These are phyloP conservation scores for Xylaria digitata DNA, from an alignment of 2,329 filamentous ascomycete species.

Conservation along the genomic window DNA sequence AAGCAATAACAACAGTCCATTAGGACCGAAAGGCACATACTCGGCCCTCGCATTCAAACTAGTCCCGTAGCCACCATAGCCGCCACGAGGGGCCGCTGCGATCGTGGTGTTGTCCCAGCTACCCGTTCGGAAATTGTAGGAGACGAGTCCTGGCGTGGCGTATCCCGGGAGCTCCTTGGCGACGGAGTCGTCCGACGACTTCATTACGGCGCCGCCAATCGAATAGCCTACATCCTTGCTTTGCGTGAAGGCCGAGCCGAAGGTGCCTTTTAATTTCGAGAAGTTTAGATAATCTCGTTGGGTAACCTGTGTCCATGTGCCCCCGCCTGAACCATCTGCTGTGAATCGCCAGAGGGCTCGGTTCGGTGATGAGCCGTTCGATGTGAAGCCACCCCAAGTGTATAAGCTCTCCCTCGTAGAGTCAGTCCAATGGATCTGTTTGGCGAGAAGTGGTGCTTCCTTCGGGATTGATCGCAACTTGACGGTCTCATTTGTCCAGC, in stretches of 20 bases:
- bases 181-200: slow-evolving; percentile 44
- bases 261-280: slow-evolving; percentile 51
- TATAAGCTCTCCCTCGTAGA: slow-evolving; percentile 48
- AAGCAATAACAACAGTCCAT: slow-evolving; percentile 51
- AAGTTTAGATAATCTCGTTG: slow-evolving; percentile 50
- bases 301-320: slow-evolving; percentile 48
- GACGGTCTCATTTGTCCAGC: slow-evolving; percentile 53
- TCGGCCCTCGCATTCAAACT: slow-evolving; percentile 49
- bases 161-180: slow-evolving; percentile 42
- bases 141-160: slow-evolving; percentile 48
- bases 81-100: slow-evolving; percentile 43
- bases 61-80: slow-evolving; percentile 45
- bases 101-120: slow-evolving; percentile 50
- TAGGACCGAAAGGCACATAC: slow-evolving; percentile 50
- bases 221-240: slow-evolving; percentile 47
- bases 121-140: slow-evolving; percentile 49
- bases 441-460: slow-evolving; percentile 47
- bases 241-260: slow-evolving; percentile 47
- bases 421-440: slow-evolving; percentile 52
- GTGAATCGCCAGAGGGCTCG: slow-evolving; percentile 51
- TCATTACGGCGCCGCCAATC: slow-evolving; percentile 48
- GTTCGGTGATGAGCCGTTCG: slow-evolving; percentile 39
- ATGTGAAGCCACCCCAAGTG: slow-evolving; percentile 51
- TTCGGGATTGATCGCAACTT: slow-evolving; percentile 48
- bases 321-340: slow-evolving; percentile 50